Base-by-base conservation (phyloP, 2,329 filamentous ascomycete genomes). In the Paecilomyces fulvus region DNA sequence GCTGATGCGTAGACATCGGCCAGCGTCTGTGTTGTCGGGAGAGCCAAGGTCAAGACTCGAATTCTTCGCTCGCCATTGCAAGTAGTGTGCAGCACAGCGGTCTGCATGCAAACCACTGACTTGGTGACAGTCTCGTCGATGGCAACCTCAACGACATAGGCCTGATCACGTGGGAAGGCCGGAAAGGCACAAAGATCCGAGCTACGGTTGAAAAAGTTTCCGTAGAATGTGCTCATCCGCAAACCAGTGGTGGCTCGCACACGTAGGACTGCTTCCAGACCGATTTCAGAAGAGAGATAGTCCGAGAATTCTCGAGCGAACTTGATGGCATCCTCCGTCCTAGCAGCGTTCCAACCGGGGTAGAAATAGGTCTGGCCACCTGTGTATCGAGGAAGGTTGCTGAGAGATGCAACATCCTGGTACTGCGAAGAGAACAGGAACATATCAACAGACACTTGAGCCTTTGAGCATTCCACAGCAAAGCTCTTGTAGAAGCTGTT, bases 401-500 rank as follows among this genome's bases (percentile, higher is more conserved):
- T 96, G 55, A 99, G 80, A 30, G 92, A 96, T 4, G 94, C 94
- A 53, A 99, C 94, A 70, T 99, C 94, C 74, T 97, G 94, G 73
- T 99, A 96, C 70, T 94, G 89, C 14, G 90, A 92, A 3, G 90
- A 94, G 77, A 96, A 96, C 53, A 96, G 79, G 79, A 96, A 96
- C 92, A 96, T 96, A 72, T 96, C 92, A 63, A 99, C 91, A 0
- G 92, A 97, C 28, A 99, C 94, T 74, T 99, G 94, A 64, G 95
- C 95, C 79, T 99, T 99, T 37, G 92, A 96, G 75, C 94, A 99
- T 71, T 99, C 94, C 2, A 99, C 94, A 0, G 94, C 94, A 67
- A 99, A 99, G 67, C 90, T 95, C 80, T 99, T 99, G 82, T 97
- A 99, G 75, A 97, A 99, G 68, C 89, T 91, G 77, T 91, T 96